These are phyloP conservation scores for Scheffersomyces segobiensis DNA, from an alignment of 1,139 yeast species.

Conservation along the genomic window DNA sequence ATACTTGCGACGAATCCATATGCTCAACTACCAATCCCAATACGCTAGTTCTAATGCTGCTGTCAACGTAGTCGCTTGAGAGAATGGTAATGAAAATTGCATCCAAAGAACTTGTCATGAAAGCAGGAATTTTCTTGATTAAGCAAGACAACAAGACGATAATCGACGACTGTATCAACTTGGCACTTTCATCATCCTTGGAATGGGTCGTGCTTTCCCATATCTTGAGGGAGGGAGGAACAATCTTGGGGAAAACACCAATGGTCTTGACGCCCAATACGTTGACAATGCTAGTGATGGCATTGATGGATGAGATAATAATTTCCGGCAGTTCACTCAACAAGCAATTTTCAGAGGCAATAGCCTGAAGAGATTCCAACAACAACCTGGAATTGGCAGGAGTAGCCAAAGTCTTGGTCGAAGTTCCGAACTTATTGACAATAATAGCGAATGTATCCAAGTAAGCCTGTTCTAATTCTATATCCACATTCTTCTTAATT, in stretches of 20 bases:
- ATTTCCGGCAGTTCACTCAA: conserved; percentile 57
- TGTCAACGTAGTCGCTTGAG: conserved; percentile 56
- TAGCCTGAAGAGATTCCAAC: conserved; percentile 49
- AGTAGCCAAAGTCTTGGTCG: conserved; percentile 26
- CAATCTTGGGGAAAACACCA: conserved; percentile 80
- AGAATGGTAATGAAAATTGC: conserved; percentile 61
- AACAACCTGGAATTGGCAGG: conserved; percentile 48
- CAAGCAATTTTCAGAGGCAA: conserved; percentile 56
- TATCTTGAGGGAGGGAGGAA: conserved; percentile 69
- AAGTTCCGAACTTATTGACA: conserved; percentile 60
- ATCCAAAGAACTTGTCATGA: conserved; percentile 68
- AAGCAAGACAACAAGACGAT: conserved; percentile 73
- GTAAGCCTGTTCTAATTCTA: conserved; percentile 63
- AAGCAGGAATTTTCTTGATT: conserved; percentile 83
- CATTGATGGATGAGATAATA: conserved; percentile 73
- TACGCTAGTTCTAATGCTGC: conserved; percentile 63
- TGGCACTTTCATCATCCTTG: conserved; percentile 24
- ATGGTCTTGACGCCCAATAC: conserved; percentile 83
- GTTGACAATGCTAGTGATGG: conserved; percentile 67
- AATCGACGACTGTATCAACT: conserved; percentile 62
- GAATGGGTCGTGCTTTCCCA: conserved; percentile 37
- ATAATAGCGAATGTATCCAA: conserved; percentile 69
- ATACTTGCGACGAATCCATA: conserved; percentile 63
- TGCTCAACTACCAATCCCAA: conserved; percentile 65
- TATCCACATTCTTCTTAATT: conserved; percentile 36